Base-by-base conservation (phyloP, 2,329 filamentous ascomycete species). In the Exophiala spinifera region DNA sequence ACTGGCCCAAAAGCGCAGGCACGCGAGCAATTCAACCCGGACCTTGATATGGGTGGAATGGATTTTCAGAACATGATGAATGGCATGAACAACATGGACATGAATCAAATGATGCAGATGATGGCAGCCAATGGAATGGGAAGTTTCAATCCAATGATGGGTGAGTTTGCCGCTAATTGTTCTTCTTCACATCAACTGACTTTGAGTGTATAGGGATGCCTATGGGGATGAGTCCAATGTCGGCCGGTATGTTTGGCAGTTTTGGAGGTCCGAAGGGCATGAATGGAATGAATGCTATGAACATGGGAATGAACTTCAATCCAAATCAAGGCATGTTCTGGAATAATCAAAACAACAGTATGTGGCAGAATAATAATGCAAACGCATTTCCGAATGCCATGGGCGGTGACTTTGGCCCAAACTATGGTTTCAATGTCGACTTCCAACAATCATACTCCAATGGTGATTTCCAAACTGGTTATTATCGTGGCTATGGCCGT, bases 341-440 rank as follows among this genome's bases (percentile, higher is more conserved):
- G 86, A 88, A 86, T 79, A 81, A 81, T 79, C 86, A 87, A 76
- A 85, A 88, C 77, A 84, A 72, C 68, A 73, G 69, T 72, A 72
- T 85, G 80, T 90, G 86, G 87, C 86, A 87, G 86, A 86, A 89
- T 89, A 90, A 89, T 85, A 91, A 86, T 82, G 81, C 84, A 87
- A 89, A 84, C 88, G 84, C 84, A 82, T 81, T 76, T 68, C 69
- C 83, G 75, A 72, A 80, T 81, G 84, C 84, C 80, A 88, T 88
- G 82, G 85, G 84, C 79, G 84, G 85, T 88, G 86, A 89, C 77
- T 89, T 82, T 84, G 86, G 86, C 77, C 81, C 82, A 83, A 87
- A 87, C 79, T 79, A 84, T 79, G 85, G 85, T 77, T 89, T 80
- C 74, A 81, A 86, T 85, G 87, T 86, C 85, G 89, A 89, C 81